phyloP scores from a whole-genome alignment of 441 rosid genomes.

The Erysimum cheiri region DNA sequence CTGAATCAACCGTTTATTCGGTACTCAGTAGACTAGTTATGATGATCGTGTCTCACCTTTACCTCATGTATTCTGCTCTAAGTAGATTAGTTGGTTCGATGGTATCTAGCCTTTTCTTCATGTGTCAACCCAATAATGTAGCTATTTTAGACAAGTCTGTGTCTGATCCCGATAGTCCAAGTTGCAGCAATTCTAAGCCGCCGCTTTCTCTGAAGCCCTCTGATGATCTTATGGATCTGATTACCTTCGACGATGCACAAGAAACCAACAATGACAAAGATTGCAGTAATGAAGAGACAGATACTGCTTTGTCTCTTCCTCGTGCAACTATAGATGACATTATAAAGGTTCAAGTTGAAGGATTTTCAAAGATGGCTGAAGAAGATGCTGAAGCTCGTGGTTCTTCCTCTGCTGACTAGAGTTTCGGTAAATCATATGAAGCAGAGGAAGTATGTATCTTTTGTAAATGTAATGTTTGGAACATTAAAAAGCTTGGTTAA shows the following conservation, averaged over 20 bases:
- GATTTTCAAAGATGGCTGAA: constrained; percentile 44
- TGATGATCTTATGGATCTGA: constrained; percentile 55
- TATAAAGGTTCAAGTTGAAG: constrained; percentile 54
- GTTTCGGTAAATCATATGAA: constrained; percentile 49
- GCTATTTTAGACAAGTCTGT: constrained; percentile 46
- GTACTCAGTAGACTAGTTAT: constrained; percentile 49
- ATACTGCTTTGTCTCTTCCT: constrained; percentile 22
- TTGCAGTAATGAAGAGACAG: constrained; percentile 6
- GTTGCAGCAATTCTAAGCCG: constrained; percentile 34
- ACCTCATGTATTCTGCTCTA: constrained; percentile 52
- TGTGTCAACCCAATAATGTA: constrained; percentile 49
- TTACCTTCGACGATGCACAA: constrained; percentile 47
- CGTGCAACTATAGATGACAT: constrained; percentile 50
- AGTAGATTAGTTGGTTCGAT: constrained; percentile 51
- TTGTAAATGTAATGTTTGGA: constrained; percentile 33
- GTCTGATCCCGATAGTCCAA: constrained; percentile 28
- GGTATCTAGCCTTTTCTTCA: constrained; percentile 56
- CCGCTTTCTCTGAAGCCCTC: constrained; percentile 31
- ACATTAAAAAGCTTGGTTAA: constrained; percentile 4
- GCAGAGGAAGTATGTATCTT: constrained; percentile 25
- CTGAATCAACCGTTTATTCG: constrained; percentile 46
- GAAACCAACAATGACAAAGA: constrained; percentile 29
- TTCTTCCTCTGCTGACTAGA: constrained; percentile 28
- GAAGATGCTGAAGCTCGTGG: constrained; percentile 37
- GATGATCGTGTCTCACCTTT: constrained; percentile 60